A percentile compares a stretch with the other conserved stretches of the same genome.
Conservation (phyloP, 23 red algal species). For the Gracilaria domingensis region DNA sequence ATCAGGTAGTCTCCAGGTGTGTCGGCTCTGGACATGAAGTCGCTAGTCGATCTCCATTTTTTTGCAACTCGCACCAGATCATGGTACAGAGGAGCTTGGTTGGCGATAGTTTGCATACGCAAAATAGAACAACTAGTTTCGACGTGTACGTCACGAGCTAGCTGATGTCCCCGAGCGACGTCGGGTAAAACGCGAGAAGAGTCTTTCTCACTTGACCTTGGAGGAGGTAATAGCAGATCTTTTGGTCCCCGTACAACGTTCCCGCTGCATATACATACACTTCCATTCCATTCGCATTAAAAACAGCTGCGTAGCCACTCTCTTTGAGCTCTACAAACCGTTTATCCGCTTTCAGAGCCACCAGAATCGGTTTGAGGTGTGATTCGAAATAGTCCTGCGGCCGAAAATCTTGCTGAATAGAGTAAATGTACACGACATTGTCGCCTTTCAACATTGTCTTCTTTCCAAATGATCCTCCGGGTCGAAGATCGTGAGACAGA, state of each 20-base stretch:
- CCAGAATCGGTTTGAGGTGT: constrained; percentile 49
- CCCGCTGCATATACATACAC: constrained; percentile 55
- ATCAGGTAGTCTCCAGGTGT: constrained; percentile 65
- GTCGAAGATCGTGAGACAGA: constrained; percentile 1
- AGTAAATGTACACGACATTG: constrained; percentile 29
- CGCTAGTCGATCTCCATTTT: constrained; percentile 52
- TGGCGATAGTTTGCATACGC: constrained; percentile 28
- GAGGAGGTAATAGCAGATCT: constrained; percentile 37
- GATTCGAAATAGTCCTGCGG: constrained; percentile 51
- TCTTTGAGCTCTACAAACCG: constrained; percentile 35
- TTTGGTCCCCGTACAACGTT: constrained; percentile 44
- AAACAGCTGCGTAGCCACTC: constrained; percentile 40
- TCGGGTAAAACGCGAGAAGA: constrained; percentile 2
- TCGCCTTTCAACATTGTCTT: constrained; percentile 38
- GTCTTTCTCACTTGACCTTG: constrained; percentile 8
- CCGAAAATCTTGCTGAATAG: constrained; percentile 43
- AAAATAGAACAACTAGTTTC: constrained; percentile 63
- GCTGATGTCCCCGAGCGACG: not conserved
- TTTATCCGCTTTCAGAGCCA: constrained; percentile 31
- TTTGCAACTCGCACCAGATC: constrained; percentile 72
- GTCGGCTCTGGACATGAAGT: constrained; percentile 45
- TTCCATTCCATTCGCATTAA: constrained; percentile 36
- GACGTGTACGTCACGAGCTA: constrained; percentile 55
- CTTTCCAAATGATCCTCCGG: constrained; percentile 55
- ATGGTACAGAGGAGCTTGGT: constrained; percentile 54